A percentile compares a stretch with the other conserved stretches of the same genome.
Evolutionary conservation across 1,284 basidiomycete species (phyloP).

Genomic region (Trametes polyzona): DNA sequence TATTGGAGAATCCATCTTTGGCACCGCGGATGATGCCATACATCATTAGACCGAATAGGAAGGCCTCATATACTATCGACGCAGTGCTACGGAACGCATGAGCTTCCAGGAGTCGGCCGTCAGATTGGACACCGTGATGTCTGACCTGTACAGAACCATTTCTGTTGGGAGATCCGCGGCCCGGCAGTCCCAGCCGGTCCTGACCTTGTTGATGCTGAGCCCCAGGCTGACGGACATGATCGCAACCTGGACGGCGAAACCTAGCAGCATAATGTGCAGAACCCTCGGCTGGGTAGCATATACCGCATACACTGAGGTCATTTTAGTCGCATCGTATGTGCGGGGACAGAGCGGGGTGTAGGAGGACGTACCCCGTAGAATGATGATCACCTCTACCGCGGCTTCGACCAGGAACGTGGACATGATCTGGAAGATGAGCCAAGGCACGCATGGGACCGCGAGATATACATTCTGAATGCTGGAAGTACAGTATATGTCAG

Average conservation of each 20-base stretch:
- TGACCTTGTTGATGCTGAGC: slow-evolving; percentile 32
- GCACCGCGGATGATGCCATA: slow-evolving; percentile 36
- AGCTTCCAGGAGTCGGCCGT: too few relatives aligned
- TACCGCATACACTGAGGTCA: slow-evolving; percentile 35
- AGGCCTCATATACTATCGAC: slow-evolving; percentile 40
- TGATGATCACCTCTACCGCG: slow-evolving; percentile 37
- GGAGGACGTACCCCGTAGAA: slow-evolving; percentile 35
- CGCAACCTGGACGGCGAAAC: slow-evolving; percentile 30
- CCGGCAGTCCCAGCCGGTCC: slow-evolving; percentile 30
- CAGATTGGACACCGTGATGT: background rate
- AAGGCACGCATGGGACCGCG: slow-evolving; percentile 31
- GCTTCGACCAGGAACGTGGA: slow-evolving; percentile 36
- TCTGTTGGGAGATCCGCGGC: slow-evolving; percentile 30
- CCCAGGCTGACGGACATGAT: slow-evolving; percentile 34
- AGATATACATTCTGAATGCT: slow-evolving; percentile 27
- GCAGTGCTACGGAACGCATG: slow-evolving; percentile 31
- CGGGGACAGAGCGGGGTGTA: background rate
- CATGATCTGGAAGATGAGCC: slow-evolving; percentile 38
- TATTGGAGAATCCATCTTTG: slow-evolving; percentile 36
- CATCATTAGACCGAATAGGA: slow-evolving; percentile 41
- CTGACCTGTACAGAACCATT: slow-evolving; percentile 38
- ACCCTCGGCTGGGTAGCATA: slow-evolving; percentile 30
- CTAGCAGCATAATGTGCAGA: slow-evolving; percentile 27
- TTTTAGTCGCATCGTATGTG: background rate
- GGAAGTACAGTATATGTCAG: background rate